Evolutionary conservation across 2,329 filamentous ascomycete species (phyloP), one percentile per base, ranked within the genome.

Genomic region (Cadophora gregata): DNA sequence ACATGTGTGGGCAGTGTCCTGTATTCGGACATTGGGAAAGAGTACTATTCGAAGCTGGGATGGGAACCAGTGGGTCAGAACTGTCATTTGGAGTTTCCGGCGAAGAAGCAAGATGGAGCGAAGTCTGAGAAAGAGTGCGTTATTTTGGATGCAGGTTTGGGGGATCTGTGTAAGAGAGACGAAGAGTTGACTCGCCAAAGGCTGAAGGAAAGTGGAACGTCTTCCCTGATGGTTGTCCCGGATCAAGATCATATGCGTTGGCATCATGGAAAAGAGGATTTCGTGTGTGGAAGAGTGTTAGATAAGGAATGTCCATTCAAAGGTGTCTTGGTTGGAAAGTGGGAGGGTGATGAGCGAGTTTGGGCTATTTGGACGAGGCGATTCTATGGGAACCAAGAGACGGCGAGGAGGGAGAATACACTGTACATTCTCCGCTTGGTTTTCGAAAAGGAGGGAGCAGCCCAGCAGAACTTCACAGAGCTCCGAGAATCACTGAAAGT

Each of bases 11-110:
- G 87, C 6, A 95, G 93, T 78, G 85, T 96, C 8, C 82, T 97
- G 12, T 97, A 89, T 79, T 96, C 93, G 19, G 92, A 96, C 75
- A 93, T 96, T 71, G 92, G 94, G 33, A 90, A 92, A 81, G 80
- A 81, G 24, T 97, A 93, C 78, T 97, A 97, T 79, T 86, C 89
- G 4, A 83, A 82, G 36, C 82, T 87, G 70, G 93, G 93, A 51
- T 97, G 94, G 94, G 83, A 87, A 58, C 84, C 88, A 0, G 93
- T 90, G 73, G 81, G 85, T 21, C 93, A 90, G 65, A 73, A 73
- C n/a, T 82, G 84, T 0, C 93, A 97, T 76, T 81, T 95, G 56
- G 83, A 85, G 50, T 85, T 96, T 65, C 79, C 82, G 8, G 82
- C 86, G 0, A 67, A 56, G 14, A 50, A 42, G 10, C 47, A 9